Evolutionary conservation across 306 rosid genomes (phyloP).

Genomic region (Gleditsia sinensis): DNA sequence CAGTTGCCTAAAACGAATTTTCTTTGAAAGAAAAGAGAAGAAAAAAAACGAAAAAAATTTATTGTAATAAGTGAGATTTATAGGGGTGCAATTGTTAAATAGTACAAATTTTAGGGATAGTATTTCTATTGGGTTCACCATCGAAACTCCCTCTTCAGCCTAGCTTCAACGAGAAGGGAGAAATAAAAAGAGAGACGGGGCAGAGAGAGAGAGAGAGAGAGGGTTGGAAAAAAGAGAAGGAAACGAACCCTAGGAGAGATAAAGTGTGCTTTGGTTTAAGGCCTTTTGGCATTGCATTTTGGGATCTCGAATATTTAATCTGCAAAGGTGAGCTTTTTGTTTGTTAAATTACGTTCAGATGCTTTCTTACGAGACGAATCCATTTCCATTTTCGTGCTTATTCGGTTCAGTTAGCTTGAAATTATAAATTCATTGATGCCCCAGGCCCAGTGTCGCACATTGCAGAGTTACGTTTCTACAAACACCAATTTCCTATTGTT

Average conservation of each 20-base stretch:
- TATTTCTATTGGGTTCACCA: neutral
- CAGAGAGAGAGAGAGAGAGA: slow-evolving; percentile 23
- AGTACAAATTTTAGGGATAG: neutral
- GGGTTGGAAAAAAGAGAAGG: slow-evolving; percentile 11
- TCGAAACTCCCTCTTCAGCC: slow-evolving; percentile 31
- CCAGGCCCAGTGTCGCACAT: slow-evolving; percentile 1
- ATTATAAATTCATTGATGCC: slow-evolving; percentile 10
- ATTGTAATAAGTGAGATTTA: neutral
- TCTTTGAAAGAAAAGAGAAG: neutral
- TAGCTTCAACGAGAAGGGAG: slow-evolving; percentile 36
- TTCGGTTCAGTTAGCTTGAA: slow-evolving; percentile 12
- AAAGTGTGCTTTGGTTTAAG: slow-evolving; percentile 32
- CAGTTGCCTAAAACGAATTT: neutral
- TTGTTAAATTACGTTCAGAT: slow-evolving; percentile 9
- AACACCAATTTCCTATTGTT: neutral
- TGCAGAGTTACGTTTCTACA: slow-evolving; percentile 24
- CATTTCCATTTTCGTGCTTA: slow-evolving; percentile 9
- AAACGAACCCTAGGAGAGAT: slow-evolving; percentile 44
- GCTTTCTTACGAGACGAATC: slow-evolving; percentile 12
- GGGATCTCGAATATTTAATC: slow-evolving; percentile 54
- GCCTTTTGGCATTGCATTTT: slow-evolving; percentile 39
- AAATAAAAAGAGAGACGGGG: neutral
- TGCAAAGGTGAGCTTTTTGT: slow-evolving; percentile 33
- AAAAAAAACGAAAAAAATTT: neutral
- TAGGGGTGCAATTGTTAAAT: slow-evolving; percentile 1